phyloP scores from a whole-genome alignment of 2,329 filamentous ascomycete species.

The Bipolaris victoriae region DNA sequence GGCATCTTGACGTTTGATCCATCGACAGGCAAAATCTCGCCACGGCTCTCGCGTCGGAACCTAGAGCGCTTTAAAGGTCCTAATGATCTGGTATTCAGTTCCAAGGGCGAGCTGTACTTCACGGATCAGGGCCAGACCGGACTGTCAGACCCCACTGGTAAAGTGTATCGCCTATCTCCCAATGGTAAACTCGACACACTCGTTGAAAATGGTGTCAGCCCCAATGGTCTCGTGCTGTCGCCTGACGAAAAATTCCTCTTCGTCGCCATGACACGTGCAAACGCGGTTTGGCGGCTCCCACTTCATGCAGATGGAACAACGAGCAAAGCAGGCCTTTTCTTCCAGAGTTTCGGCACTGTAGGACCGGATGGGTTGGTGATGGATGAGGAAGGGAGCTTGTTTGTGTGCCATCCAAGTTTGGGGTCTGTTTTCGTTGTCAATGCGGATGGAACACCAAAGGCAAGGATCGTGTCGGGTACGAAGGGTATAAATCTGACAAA shows the following conservation, averaged over 20 bases:
- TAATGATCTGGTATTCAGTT: constrained; percentile 52
- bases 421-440: constrained; percentile 50
- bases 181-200: constrained; percentile 50
- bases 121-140: constrained; percentile 56
- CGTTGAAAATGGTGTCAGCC: constrained; percentile 49
- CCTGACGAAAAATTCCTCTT: constrained; percentile 49
- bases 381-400: constrained; percentile 47
- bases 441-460: constrained; percentile 47
- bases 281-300: constrained; percentile 52
- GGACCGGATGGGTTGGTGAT: constrained; percentile 51
- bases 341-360: constrained; percentile 51
- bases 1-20: constrained; percentile 50
- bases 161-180: constrained; percentile 47
- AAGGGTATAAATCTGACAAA: constrained; percentile 50
- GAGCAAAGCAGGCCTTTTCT: constrained; percentile 50
- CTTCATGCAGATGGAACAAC: constrained; percentile 50
- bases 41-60: constrained; percentile 47
- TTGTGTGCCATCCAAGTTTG: constrained; percentile 38
- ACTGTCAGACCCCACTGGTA: constrained; percentile 52
- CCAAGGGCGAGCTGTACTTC: constrained; percentile 50
- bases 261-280: constrained; percentile 51
- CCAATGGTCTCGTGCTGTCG: constrained; percentile 50
- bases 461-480: constrained; percentile 38
- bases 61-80: constrained; percentile 54
- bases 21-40: constrained; percentile 29